Evolutionary conservation across 164 flowering plant species (phyloP), one percentile per base, ranked within the genome.

Genomic region (Berberis thunbergii): DNA sequence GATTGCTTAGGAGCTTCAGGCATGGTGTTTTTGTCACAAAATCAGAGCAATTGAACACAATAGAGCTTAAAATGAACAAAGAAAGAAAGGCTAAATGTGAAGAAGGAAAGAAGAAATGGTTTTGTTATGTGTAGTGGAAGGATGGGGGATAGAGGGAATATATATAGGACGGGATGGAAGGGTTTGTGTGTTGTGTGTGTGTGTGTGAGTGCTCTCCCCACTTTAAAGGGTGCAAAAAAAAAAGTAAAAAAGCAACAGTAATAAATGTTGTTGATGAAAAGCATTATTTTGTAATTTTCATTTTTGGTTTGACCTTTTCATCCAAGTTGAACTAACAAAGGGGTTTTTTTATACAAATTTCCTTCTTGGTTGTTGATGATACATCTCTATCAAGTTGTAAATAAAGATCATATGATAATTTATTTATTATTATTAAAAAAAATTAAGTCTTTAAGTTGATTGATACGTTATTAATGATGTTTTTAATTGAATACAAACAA

Each of bases 241-340:
- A 95, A 96, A 0, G 95, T 78, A 74, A 87, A 88, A 75, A 88
- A 84, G 82, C 26, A 26, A 26, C 26, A 26, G 26, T 26, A 26
- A 26, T 0, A 26, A 26, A 26, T 26, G 26, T 26, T 26, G 26
- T 0, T 26, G 26, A 26, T 26, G 26, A 26, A 89, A 92, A 66
- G 84, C 85, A 46, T 3, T 86, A 11, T 54, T 64, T 13, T 8
- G 49, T 8, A 43, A 38, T 62, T 42, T 42, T 6, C 41, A 45
- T 46, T 54, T 10, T 11, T 26, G 26, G 41, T 58, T 58, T 57
- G 61, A 67, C 70, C 55, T 67, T 46, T 41, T 26, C 26, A 26
- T 0, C 26, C 0, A 26, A 26, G 26, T 26, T 26, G 26, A 26
- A 26, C 26, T 26, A 26, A 26, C 26, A 26, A 26, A 26, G 26